Percentiles rank a stretch among this genome's conserved stretches.
Conservation (phyloP, 805 yeast species). For the Myxozyma monticola region DNA sequence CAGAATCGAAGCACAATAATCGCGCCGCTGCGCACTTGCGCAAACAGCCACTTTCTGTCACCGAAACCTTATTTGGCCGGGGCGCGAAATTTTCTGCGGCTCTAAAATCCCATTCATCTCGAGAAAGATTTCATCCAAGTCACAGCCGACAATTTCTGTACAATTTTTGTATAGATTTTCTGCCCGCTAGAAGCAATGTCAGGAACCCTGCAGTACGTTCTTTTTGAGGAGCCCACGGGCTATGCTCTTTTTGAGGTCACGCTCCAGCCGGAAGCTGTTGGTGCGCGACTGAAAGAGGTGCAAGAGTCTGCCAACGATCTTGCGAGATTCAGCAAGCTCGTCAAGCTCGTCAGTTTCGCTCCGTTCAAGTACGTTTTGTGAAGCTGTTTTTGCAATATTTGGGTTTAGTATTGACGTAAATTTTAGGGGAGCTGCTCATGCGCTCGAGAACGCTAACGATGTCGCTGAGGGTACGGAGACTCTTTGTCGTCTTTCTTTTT, state of each 20-base stretch:
- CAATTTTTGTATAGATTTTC: too few relatives aligned
- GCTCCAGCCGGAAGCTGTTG: constrained; percentile 91
- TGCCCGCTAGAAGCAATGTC: constrained; percentile 1
- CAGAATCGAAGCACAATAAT: too few relatives aligned
- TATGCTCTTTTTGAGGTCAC: constrained; percentile 94
- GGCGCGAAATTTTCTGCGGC: constrained; percentile 7
- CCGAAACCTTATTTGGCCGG: background rate
- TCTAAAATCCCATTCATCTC: background rate
- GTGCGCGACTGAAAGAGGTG: constrained; percentile 88
- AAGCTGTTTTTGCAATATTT: too few relatives aligned
- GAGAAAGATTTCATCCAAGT: too few relatives aligned
- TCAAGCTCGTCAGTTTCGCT: constrained; percentile 91
- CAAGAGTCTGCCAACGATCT: constrained; percentile 87
- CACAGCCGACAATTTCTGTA: too few relatives aligned
- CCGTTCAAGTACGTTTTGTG: constrained; percentile 67
- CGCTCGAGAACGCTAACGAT: constrained; percentile 96
- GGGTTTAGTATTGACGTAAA: background rate
- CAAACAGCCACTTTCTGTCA: too few relatives aligned
- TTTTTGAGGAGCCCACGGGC: constrained; percentile 98
- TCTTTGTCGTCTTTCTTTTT: background rate
- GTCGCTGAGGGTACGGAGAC: constrained; percentile 74
- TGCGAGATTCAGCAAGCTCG: constrained; percentile 83
- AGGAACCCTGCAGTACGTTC: constrained; percentile 63
- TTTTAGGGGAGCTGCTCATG: constrained; percentile 88
- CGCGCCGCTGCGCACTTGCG: too few relatives aligned